phyloP scores from a whole-genome alignment of 441 rosid species.

The Metrosideros polymorpha region DNA sequence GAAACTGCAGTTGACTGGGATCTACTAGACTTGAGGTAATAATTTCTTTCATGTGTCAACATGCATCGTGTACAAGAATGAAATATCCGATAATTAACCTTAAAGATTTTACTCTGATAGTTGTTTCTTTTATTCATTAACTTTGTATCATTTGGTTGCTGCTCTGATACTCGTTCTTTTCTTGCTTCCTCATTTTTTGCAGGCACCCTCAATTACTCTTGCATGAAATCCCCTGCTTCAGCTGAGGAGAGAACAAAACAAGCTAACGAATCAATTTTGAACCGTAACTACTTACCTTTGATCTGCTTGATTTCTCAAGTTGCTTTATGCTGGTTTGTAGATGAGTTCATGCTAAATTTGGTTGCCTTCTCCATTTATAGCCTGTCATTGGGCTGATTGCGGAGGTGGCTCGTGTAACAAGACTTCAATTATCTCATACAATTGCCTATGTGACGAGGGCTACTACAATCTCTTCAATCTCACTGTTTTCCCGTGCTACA shows the following conservation, averaged over 20 bases:
- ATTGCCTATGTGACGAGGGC: conserved; percentile 49
- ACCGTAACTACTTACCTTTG: conserved; percentile 26
- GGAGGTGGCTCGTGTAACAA: conserved; percentile 70
- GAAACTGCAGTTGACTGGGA: neutral
- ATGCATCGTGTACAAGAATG: neutral
- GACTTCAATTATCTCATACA: conserved; percentile 27
- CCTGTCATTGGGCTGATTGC: conserved; percentile 58
- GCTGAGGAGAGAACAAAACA: conserved; percentile 21
- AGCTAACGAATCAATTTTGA: conserved; percentile 26
- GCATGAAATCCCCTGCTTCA: conserved; percentile 40
- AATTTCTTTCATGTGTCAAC: neutral
- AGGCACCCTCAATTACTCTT: conserved; percentile 47
- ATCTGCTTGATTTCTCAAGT: neutral
- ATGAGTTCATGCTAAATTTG: neutral
- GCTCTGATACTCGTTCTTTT: neutral
- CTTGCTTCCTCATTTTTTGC: neutral
- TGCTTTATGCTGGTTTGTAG: neutral
- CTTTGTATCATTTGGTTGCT: neutral
- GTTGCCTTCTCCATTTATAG: conserved; percentile 17
- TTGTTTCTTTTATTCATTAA: neutral
- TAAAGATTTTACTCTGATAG: neutral
- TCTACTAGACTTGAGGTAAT: neutral
- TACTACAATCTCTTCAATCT: conserved; percentile 54
- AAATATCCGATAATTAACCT: neutral
- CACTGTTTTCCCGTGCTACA: conserved; percentile 57